These are phyloP conservation scores for Hypoxylon intermedium DNA, from an alignment of 495 filamentous ascomycete genomes.

Conservation along the genomic window DNA sequence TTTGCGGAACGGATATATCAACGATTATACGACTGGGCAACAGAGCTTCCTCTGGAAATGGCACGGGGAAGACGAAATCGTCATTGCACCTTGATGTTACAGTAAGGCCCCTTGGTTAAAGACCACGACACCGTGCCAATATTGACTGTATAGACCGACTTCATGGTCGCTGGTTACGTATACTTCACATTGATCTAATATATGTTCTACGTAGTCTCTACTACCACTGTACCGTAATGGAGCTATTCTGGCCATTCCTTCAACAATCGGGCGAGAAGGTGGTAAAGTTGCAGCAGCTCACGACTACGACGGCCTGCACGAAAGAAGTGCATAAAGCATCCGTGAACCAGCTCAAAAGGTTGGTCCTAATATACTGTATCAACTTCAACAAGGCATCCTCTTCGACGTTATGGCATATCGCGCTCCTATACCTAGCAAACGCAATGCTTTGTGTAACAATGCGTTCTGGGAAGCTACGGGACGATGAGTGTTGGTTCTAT, in stretches of 20 bases:
- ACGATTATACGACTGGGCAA: slow-evolving; percentile 32
- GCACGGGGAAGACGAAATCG: slow-evolving; percentile 29
- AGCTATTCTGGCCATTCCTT: slow-evolving; percentile 37
- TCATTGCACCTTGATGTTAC: slow-evolving; percentile 31
- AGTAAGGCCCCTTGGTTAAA: slow-evolving; percentile 25
- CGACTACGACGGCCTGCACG: slow-evolving; percentile 4
- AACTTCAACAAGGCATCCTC: slow-evolving; percentile 19
- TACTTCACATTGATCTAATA: slow-evolving; percentile 12
- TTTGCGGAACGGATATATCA: slow-evolving; percentile 31
- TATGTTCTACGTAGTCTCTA: slow-evolving; percentile 26
- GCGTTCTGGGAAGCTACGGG: slow-evolving; percentile 24
- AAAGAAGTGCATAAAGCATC: slow-evolving; percentile 31
- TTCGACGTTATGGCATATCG: slow-evolving; percentile 36
- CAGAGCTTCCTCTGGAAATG: slow-evolving; percentile 25
- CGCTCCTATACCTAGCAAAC: slow-evolving; percentile 37
- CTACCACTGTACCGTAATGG: slow-evolving; percentile 36
- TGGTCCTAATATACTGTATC: slow-evolving; percentile 34
- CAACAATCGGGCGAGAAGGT: slow-evolving; percentile 11
- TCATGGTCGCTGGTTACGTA: neutral
- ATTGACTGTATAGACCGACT: neutral
- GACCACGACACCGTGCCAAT: neutral
- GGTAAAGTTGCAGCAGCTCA: slow-evolving; percentile 20
- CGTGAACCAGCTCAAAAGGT: slow-evolving; percentile 37
- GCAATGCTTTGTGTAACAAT: slow-evolving; percentile 34
- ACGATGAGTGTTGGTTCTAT: slow-evolving; percentile 38